Conservation (phyloP, 768 basidiomycete species). For the Boletales sp. region DNA sequence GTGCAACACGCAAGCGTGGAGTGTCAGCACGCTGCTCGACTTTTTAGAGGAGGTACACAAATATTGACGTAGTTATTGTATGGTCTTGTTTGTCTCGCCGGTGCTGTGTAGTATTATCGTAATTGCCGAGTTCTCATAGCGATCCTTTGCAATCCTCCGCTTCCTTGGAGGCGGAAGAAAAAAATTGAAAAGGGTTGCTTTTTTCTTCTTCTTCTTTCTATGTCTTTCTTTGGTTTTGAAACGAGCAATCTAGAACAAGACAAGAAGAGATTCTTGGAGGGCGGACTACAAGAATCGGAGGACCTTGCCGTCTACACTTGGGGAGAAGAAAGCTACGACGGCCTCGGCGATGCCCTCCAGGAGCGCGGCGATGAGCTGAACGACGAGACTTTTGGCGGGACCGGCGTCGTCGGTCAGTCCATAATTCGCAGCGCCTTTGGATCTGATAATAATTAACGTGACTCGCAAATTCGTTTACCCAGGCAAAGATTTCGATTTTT, state of each 20-base stretch:
- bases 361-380: conserved; percentile 93
- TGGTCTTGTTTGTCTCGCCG: conserved; percentile 25
- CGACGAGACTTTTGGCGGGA: conserved; percentile 91
- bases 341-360: conserved; percentile 79
- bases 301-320: conserved; percentile 90
- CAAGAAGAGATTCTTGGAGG: conserved; percentile 52
- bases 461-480: conserved; percentile 6
- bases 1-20: conserved; percentile 96
- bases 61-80: conserved; percentile 19
- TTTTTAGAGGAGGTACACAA: conserved; percentile 66
- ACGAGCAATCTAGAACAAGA: conserved; percentile 60
- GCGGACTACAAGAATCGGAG: conserved; percentile 55
- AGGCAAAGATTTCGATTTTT: conserved; percentile 95
- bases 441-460: conserved; percentile 13
- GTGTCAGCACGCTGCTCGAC: conserved; percentile 87
- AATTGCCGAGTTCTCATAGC: conserved; percentile 13
- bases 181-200: not conserved
- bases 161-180: conserved; percentile 15
- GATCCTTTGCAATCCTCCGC: conserved; percentile 11
- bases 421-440: not conserved
- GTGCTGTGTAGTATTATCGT: conserved; percentile 1
- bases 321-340: conserved; percentile 89
- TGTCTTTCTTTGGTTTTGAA: conserved; percentile 87
- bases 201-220: conserved; percentile 21
- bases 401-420: conserved; percentile 66